These are phyloP conservation scores for Xylariales sp. DNA, from an alignment of 2,329 filamentous ascomycete genomes.

Conservation along the genomic window DNA sequence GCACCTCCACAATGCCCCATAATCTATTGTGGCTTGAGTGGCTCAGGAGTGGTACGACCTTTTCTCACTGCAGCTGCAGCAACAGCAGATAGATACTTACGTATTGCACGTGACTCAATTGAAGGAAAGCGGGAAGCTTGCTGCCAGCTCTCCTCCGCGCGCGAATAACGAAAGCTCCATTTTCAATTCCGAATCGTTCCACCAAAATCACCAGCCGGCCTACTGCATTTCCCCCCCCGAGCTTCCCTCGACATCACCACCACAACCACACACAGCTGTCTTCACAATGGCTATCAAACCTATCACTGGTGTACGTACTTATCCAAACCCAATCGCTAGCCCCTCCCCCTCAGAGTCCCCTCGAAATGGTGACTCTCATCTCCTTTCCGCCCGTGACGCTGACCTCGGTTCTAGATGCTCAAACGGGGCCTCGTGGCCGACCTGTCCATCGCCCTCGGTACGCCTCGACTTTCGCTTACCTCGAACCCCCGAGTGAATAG, in stretches of 20 bases:
- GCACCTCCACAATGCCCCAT: background rate
- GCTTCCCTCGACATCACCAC: constrained; percentile 25
- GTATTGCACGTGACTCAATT: constrained; percentile 32
- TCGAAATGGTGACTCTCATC: constrained; percentile 43
- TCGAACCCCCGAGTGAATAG: background rate
- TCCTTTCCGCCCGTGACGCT: constrained; percentile 22
- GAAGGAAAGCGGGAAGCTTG: constrained; percentile 14
- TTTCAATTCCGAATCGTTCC: constrained; percentile 37
- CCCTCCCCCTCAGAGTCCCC: constrained; percentile 23
- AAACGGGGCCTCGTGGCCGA: constrained; percentile 69
- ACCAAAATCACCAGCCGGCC: constrained; percentile 35
- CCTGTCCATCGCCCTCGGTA: constrained; percentile 67
- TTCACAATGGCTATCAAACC: constrained; percentile 66
- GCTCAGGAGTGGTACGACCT: background rate
- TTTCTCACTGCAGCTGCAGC: background rate
- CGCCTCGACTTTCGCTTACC: constrained; percentile 44
- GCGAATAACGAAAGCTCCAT: constrained; percentile 41
- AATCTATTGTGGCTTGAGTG: background rate
- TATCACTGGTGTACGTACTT: constrained; percentile 68
- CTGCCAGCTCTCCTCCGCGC: constrained; percentile 23
- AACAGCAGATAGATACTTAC: background rate
- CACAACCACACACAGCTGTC: constrained; percentile 33
- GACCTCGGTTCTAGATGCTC: constrained; percentile 64
- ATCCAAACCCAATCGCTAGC: constrained; percentile 48
- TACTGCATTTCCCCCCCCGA: constrained; percentile 16